Base-by-base conservation (phyloP, 2,329 filamentous ascomycete species). In the Claviceps cyperi region DNA sequence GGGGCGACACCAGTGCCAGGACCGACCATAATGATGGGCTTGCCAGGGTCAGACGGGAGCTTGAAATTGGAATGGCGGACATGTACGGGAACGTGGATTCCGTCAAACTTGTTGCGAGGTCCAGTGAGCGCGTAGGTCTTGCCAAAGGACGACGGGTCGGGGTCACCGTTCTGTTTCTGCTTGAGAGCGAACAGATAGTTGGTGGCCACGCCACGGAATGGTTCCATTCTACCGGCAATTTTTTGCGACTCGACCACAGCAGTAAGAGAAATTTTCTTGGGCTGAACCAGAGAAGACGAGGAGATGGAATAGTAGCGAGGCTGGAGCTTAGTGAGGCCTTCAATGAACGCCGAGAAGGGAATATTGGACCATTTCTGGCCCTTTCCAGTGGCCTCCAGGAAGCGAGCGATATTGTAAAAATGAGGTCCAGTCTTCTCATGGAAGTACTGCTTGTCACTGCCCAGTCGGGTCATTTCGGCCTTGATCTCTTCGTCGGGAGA, bases 231-330 rank as follows among this genome's bases (percentile, higher is more conserved):
- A 56, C 86, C 86, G 19, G 88, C 82, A 56, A 94, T 78, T 52
- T 79, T 70, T 58, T 89, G 77, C 13, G 83, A 87, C 66, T 97
- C 92, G 52, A 98, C 91, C 40, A 97, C 84, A 51, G 91, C 91
- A 15, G 92, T 98, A 60, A 98, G 85, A 53, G 92, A 87, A 57
- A 98, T 89, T 72, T 89, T 91, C 69, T 94, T 83, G 64, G 92
- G 90, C 64, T 98, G 90, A 15, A 94, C 90, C 8, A 89, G 67
- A 6, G 92, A 96, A 1, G 92, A 97, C 1, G 94, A 98, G 2
- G 92, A 98, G 66, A 98, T 98, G 47, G 94, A 98, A 74, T 98
- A 98, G 76, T 97, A 98, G 47, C 92, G 87, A 39, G 92, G 91
- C 68, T 98, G 92, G 51, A 98, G 81, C 74, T 96, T 97, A 69